These are phyloP conservation scores for Coriaria nepalensis DNA, from an alignment of 306 rosid genomes.

Conservation along the genomic window DNA sequence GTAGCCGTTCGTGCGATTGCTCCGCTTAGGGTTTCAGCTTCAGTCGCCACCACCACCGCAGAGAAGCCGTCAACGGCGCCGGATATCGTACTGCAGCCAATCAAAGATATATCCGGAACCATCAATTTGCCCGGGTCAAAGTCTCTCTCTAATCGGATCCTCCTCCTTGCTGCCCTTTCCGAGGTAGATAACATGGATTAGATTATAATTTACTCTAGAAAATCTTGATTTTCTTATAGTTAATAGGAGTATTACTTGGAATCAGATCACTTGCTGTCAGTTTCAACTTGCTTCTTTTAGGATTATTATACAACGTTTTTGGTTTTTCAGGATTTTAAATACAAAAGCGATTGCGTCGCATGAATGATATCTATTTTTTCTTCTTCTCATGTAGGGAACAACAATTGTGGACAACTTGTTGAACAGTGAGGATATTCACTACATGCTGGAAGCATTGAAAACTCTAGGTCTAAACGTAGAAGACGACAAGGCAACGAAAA, in stretches of 20 bases:
- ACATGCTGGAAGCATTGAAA: conserved; percentile 85
- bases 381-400: conserved; percentile 52
- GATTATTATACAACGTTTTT: not conserved
- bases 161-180: conserved; percentile 95
- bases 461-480: conserved; percentile 74
- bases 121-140: conserved; percentile 88
- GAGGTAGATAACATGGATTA: conserved; percentile 44
- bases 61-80: conserved; percentile 70
- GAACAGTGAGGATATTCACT: conserved; percentile 81
- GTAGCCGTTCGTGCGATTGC: conserved; percentile 8
- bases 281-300: no score
- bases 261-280: no score
- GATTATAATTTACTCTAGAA: not conserved
- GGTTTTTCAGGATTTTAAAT: not conserved
- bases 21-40: conserved; percentile 39
- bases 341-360: not conserved
- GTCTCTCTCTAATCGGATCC: conserved; percentile 80
- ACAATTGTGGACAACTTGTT: conserved; percentile 93
- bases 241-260: no score
- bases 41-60: conserved; percentile 34
- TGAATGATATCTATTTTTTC: conserved; percentile 3
- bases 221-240: not conserved
- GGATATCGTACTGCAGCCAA: conserved; percentile 88
- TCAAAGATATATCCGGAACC: conserved; percentile 70
- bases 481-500: conserved; percentile 57